Evolutionary conservation across 345 rosid species (phyloP), one percentile per base, ranked within the genome.

Genomic region (Moricandia moricandioides): DNA sequence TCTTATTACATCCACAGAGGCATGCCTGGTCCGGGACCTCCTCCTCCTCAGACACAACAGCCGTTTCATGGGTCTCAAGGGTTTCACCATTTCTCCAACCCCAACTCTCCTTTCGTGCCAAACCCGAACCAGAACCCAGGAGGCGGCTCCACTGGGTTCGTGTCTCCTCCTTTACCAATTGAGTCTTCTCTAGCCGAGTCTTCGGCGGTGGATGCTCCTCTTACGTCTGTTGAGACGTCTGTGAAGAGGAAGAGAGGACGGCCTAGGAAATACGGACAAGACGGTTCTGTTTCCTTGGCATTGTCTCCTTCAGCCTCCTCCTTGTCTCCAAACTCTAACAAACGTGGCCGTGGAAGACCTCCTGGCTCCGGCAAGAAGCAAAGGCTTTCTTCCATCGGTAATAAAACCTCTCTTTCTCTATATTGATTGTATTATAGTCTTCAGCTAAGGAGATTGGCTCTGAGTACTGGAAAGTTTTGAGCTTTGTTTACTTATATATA

Each of bases 341-440:
- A 86, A 83, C 85, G 97, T 63, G 97, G 97, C 8, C 86, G 97
- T 75, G 99, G 99, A 29, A 82, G 97, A 65, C 98, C 98, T 21
- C 96, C 90, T 1, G 97, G 97, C 45, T 86, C 85, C 33, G 97
- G 99, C 54, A 88, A 84, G 83, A 95, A 89, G 83, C 95, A 88
- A 69, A 85, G 84, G 13, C 77, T 82, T 71, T 83, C 89, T 83
- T 84, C 97, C 57, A 74, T 79, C 27, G 98, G 96, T 89, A 84
- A 81, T 74, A 14, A n/a, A 14, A 18, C 43, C 5, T 33, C 54
- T 78, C 26, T 3, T n/a, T 61, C n/a, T 11, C 40, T 58, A 24
- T 51, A 2, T 2, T 43, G 51, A 43, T 43, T 43, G 51, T 43
- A 37, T 34, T 34, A 55, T 62, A 72, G 30, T 47, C 49, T 71